Base-by-base conservation (phyloP, 352 stramenopile species). In the Aphanomyces stellatus region DNA sequence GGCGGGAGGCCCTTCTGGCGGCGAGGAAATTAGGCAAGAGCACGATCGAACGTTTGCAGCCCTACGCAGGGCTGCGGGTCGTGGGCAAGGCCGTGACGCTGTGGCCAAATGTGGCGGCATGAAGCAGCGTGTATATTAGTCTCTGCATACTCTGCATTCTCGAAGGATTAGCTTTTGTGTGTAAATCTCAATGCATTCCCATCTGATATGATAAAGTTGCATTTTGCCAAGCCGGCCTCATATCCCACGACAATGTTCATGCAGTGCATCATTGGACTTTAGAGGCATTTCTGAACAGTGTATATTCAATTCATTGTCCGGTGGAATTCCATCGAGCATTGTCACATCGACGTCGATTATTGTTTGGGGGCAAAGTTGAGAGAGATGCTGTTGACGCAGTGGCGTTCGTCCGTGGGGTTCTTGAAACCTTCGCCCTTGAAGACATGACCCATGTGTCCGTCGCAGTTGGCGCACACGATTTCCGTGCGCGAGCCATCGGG, bases 361-460 rank as follows among this genome's bases (percentile, higher is more conserved):
- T 19, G n/a, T 46, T 46, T 30, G 13, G 51, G 51, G 10, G 51
- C 17, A 51, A 96, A 96, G 56, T 90, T 77, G 33, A 96, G 81
- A 60, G 87, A 95, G 28, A 92, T 83, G 57, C 84, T 95, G 79
- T 97, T 97, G 27, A 97, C 88, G 59, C 88, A 96, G 76, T 96
- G 88, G 34, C 88, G 85, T 69, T 96, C 87, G 69, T 95, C 74
- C 22, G 87, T 96, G 8, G 86, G 82, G 19, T 74, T 96, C 70
- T 88, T 85, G 69, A 94, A 95, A 7, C 88, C 82, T 70, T 95
- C 88, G 33, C 84, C 85, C 72, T 95, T 92, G 71, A 96, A 96
- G 27, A 96, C 84, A 73, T 96, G 88, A 41, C 88, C 88, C 82
- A 96, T 94, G 75, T 96, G 88, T 37, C 88, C 88, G 62, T 82